Percentiles rank a stretch among this genome's conserved stretches.
These are phyloP conservation scores for Butyriboletus loyo DNA, from an alignment of 768 basidiomycete species.

Conservation along the genomic window DNA sequence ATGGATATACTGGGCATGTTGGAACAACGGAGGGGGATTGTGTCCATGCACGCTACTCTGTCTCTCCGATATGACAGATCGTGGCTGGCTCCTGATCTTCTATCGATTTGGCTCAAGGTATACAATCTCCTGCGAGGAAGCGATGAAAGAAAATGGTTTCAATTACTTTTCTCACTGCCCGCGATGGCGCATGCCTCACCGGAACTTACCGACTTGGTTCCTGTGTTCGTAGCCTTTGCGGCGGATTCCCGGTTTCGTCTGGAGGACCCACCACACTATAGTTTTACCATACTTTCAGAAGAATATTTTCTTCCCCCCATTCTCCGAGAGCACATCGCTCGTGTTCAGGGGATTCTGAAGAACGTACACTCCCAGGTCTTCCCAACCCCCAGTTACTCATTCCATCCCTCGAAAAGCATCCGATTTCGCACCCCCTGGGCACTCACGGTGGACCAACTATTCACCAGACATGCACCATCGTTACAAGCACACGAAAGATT, in stretches of 20 bases:
- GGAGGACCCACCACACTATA: too few relatives aligned
- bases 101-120: slow-evolving; percentile 26
- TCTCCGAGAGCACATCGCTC: too few relatives aligned
- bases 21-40: slow-evolving; percentile 3
- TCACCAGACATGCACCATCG: slow-evolving; percentile 6
- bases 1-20: slow-evolving; percentile 3
- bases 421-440: not conserved
- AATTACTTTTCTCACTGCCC: too few relatives aligned
- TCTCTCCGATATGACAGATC: slow-evolving; percentile 25
- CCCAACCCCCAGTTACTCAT: slow-evolving; percentile 1
- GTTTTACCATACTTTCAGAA: slow-evolving; percentile 9
- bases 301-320: slow-evolving; percentile 10
- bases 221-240: too few relatives aligned
- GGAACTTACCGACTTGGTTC: too few relatives aligned
- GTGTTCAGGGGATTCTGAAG: slow-evolving; percentile 10
- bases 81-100: slow-evolving; percentile 25
- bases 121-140: slow-evolving; percentile 18
- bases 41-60: not conserved
- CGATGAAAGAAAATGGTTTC: slow-evolving; percentile 6
- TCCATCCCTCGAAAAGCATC: not conserved
- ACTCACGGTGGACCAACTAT: not conserved
- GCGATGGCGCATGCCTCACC: slow-evolving; percentile 31
- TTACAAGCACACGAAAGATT: too few relatives aligned
- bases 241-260: too few relatives aligned
- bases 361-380: not conserved